Base-by-base conservation (phyloP, 2,329 filamentous ascomycete species). In the Clarireedia homoeocarpa region DNA sequence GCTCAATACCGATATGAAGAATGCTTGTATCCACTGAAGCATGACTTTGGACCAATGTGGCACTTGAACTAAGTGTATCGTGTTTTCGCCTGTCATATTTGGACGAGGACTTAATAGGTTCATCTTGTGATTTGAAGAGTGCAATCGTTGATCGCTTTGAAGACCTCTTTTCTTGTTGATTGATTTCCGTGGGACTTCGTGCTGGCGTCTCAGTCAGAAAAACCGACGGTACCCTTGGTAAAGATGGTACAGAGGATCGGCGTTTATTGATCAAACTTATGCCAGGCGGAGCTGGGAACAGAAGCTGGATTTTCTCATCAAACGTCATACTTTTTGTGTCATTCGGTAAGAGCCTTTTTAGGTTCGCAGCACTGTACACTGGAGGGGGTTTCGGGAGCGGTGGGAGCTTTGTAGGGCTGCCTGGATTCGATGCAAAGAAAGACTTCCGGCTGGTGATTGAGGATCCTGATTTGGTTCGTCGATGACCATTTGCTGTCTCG, bases 281-380 rank as follows among this genome's bases (percentile, higher is more conserved):
- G 60, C 53, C 68, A 68, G 48, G 70, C 58, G 50, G 73, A 6
- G 69, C 65, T 3, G 75, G 71, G 59, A 79, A 80, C 24, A 83
- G 67, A 5, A 80, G 66, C 1, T 72, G 69, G 70, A 82, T 78
- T 65, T 82, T 82, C 62, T 82, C 80, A 51, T 81, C 72, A 58
- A 80, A 75, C 0, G 77, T 80, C 79, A 82, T 82, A 64, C 77
- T 82, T 66, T 75, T 77, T 3, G 77, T 80, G 58, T 79, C 69
- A 57, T 80, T 81, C 2, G 78, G 75, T 5, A 74, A 70, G 17
- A 78, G 71, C 15, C 75, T 67, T 40, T 67, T 57, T 6, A 71
- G 62, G 15, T 69, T 63, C 24, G 71, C 70, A 17, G 73, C 71
- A 56, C 70, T 77, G 50, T 71, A 73, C 1, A 79, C 63, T 23